Evolutionary conservation across 306 rosid species (phyloP).

Genomic region (Nissolia schottii): DNA sequence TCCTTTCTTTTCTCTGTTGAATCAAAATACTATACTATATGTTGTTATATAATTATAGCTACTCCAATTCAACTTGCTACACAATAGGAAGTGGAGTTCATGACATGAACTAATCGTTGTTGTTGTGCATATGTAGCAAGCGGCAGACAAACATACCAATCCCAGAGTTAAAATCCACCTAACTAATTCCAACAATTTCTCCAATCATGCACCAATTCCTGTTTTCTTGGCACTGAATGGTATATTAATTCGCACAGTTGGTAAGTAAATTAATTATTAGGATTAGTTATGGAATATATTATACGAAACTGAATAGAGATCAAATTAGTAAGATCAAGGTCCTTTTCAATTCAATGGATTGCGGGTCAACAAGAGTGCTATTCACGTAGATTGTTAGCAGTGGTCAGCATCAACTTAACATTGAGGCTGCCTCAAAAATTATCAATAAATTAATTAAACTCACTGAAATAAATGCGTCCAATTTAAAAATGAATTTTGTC

Average conservation of each 20-base stretch:
- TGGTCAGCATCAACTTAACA: not conserved
- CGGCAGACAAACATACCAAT: constrained; percentile 32
- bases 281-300: not conserved
- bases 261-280: constrained; percentile 1
- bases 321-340: not conserved
- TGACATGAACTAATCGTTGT: no score
- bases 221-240: constrained; percentile 15
- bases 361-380: constrained; percentile 10
- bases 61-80: not conserved
- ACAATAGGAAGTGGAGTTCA: constrained; percentile 12
- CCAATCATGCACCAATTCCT: not conserved
- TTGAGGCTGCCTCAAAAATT: not conserved
- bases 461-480: not conserved
- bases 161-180: constrained; percentile 17
- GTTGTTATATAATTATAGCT: no score
- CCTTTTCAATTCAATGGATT: not conserved
- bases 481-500: no score
- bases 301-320: not conserved
- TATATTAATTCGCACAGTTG: constrained; percentile 11
- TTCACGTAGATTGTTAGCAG: not conserved
- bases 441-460: not conserved
- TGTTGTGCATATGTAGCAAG: not conserved
- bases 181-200: not conserved
- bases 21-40: not conserved
- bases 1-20: not conserved